A percentile compares a stretch with the other conserved stretches of the same genome.
These are phyloP conservation scores for Lomentospora prolificans DNA, from an alignment of 2,329 filamentous ascomycete genomes.

Conservation along the genomic window DNA sequence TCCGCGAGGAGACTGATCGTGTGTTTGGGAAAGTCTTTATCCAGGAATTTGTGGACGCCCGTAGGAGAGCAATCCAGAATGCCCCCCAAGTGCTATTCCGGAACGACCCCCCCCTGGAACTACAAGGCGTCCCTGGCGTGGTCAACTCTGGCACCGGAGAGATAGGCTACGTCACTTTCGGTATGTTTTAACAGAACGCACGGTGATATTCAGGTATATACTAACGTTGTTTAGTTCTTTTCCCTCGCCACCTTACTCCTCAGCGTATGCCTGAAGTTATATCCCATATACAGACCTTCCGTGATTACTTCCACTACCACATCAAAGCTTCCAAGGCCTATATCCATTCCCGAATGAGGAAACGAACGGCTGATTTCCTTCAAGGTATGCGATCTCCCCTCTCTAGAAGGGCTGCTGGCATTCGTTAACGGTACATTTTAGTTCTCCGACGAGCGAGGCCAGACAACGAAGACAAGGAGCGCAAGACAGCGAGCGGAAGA, in stretches of 20 bases:
- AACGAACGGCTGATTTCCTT: constrained; percentile 94
- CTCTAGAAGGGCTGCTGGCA: background rate
- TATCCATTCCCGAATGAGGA: constrained; percentile 96
- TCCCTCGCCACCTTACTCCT: constrained; percentile 84
- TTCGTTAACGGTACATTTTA: constrained; percentile 28
- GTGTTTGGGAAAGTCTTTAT: constrained; percentile 98
- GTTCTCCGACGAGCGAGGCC: constrained; percentile 93
- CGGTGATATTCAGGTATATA: background rate
- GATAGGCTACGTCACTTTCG: constrained; percentile 96
- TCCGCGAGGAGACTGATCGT: constrained; percentile 93
- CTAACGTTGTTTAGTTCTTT: constrained; percentile 55
- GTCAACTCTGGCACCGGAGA: constrained; percentile 67
- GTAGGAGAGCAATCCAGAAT: constrained; percentile 92
- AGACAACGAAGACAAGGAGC: constrained; percentile 93
- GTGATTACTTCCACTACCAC: constrained; percentile 99
- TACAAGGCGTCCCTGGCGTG: constrained; percentile 80
- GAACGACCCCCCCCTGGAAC: constrained; percentile 85
- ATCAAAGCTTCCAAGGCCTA: constrained; percentile 99
- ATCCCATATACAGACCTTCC: constrained; percentile 98
- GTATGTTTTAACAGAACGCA: constrained; percentile 37
- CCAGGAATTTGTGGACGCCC: constrained; percentile 95
- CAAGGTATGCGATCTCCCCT: constrained; percentile 60
- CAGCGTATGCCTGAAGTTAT: constrained; percentile 92
- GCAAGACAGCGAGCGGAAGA: constrained; percentile 93
- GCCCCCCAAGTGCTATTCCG: constrained; percentile 95